Evolutionary conservation across 495 filamentous ascomycete genomes (phyloP), one percentile per base, ranked within the genome.

Genomic region (Copromyces sp.): DNA sequence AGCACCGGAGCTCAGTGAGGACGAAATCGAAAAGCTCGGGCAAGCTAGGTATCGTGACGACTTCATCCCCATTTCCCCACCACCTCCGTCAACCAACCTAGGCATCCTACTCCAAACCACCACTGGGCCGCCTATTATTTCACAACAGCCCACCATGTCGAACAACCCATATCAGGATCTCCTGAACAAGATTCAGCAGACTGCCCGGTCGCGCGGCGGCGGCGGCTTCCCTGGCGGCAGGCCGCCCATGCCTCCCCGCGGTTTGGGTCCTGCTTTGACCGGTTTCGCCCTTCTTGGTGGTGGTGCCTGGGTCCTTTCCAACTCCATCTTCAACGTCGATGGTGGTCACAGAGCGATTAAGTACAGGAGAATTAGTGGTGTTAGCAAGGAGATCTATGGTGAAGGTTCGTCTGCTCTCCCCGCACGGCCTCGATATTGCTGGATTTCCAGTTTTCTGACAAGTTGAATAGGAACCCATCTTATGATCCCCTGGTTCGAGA

Each of bases 311-410:
- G 24, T 65, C 72, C 82, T 90, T 17, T 94, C 93, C 77, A 95
- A 94, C 85, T 88, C 94, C 40, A 90, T 99, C 4, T 99, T 98
- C 89, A 99, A 99, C 89, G 95, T 99, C 75, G 95, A 99, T 80
- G 95, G 95, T 90, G 95, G 95, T 85, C 95, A 98, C 86, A 90
- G 95, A 80, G 95, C 95, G 69, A 99, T 99, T 86, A 99, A 99
- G 82, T 99, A 99, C 85, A 94, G 92, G 72, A 90, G 95, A 78
- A 78, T 98, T 82, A 92, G 90, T 80, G 95, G 95, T 88, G 95
- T 99, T 61, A 90, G 92, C 86, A 94, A 95, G 85, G 93, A 98
- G 73, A 99, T 99, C 81, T 99, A 95, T 83, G 87, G 75, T 75
- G 95, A 99, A 96, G 95, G 95, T 96, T 86, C 71, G 82, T 75